Conservation (phyloP, 108 stramenopile genomes). For the Aurantiochytrium sp. region DNA sequence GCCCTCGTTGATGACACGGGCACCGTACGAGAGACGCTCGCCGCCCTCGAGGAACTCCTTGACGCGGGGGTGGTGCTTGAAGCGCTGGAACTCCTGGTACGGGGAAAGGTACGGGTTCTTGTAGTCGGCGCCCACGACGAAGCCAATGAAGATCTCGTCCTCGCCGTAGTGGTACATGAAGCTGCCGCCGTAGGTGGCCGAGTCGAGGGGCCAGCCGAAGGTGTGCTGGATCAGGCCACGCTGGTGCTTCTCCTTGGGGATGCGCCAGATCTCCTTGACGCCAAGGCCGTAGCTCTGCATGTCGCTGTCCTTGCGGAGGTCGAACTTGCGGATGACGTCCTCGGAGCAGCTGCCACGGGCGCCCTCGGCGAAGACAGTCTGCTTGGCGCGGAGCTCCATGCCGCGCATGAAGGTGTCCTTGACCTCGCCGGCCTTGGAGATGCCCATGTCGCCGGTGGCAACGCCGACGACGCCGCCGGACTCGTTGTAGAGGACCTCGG, state of each 20-base stretch:
- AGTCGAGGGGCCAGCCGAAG: slow-evolving; percentile 88
- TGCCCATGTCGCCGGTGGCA: slow-evolving; percentile 84
- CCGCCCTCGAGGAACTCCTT: slow-evolving; percentile 64
- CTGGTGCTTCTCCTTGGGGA: slow-evolving; percentile 75
- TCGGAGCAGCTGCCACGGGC: slow-evolving; percentile 90
- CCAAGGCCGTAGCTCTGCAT: slow-evolving; percentile 94
- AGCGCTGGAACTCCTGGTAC: slow-evolving; percentile 95
- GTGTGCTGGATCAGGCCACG: slow-evolving; percentile 95
- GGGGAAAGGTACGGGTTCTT: slow-evolving; percentile 95
- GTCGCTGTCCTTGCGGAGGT: slow-evolving; percentile 69
- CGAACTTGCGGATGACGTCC: slow-evolving; percentile 78
- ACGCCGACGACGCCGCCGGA: slow-evolving; percentile 72
- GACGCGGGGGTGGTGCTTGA: slow-evolving; percentile 58
- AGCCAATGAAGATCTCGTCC: slow-evolving; percentile 82
- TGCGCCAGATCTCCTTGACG: slow-evolving; percentile 98
- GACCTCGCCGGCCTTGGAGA: slow-evolving; percentile 78
- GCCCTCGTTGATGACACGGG: slow-evolving; percentile 56
- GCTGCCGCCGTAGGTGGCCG: slow-evolving; percentile 11
- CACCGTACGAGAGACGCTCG: slow-evolving; percentile 91
- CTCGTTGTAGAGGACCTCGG: slow-evolving; percentile 77
- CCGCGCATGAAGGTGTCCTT: slow-evolving; percentile 93
- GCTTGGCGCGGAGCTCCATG: slow-evolving; percentile 86
- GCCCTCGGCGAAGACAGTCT: slow-evolving; percentile 97
- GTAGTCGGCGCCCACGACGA: slow-evolving; percentile 97
- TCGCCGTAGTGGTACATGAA: slow-evolving; percentile 67